Base-by-base conservation (phyloP, 2,329 filamentous ascomycete genomes). In the Penicillium sp. region DNA sequence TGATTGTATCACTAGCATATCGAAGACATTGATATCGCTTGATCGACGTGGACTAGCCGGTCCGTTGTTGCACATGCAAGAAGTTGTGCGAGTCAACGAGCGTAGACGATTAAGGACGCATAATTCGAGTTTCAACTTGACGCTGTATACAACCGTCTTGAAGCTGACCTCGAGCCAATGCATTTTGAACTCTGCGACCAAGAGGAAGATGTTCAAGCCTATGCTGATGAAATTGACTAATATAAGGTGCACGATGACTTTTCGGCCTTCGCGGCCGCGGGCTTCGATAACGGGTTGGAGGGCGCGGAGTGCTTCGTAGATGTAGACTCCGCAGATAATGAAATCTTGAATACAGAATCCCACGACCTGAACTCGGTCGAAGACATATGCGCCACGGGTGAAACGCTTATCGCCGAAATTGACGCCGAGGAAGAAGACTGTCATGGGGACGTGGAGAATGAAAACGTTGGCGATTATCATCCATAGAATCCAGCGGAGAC, bases 281-380 rank as follows among this genome's bases (percentile, higher is more conserved):
- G 75, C 54, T 5, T 71, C 70, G 35, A 83, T 68, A 19, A 83
- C 71, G 74, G 66, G 66, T 5, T 62, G 60, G 0, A 72, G 60
- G 3, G 59, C 59, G 2, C 72, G 75, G 45, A 78, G 63, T 0
- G 82, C 79, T 59, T 83, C 79, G 62, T 67, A 70, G 37, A 84
- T 80, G 65, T 83, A 84, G 21, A 82, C 68, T 1, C 69, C 69
- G 4, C 79, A 81, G 48, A 85, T 76, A 45, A 82, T 68, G 29
- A 78, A 68, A 55, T 85, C 82, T 57, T 84, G 82, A 3, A 80
- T 37, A 54, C 77, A 80, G 60, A 84, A 83, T 5, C 79, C 71
- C 0, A 74, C 75, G 37, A 83, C 73, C 61, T 83, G 78, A 5
- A 83, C 70, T 57, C 77, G 78, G 58, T 84, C 80, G 65, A 77